phyloP scores from a whole-genome alignment of 2,329 filamentous ascomycete genomes.

The Pseudocercospora crystallina region DNA sequence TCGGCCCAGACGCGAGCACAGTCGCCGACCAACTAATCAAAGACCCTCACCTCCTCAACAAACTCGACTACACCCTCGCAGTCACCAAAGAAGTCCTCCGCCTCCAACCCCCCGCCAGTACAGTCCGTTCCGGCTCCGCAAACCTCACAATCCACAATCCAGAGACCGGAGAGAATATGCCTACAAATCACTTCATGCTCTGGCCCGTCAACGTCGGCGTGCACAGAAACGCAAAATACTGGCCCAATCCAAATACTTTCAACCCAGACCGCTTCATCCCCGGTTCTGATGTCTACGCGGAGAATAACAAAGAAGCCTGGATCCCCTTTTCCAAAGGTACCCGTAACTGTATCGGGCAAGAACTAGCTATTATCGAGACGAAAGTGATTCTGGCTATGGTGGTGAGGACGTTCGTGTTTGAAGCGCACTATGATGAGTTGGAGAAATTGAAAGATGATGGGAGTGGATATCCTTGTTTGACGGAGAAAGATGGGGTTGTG shows the following conservation, averaged over 20 bases:
- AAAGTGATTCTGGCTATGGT: conserved; percentile 53
- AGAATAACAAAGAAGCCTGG: conserved; percentile 48
- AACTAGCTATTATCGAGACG: conserved; percentile 55
- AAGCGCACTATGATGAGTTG: conserved; percentile 39
- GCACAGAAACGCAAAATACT: conserved; percentile 40
- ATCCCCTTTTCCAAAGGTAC: conserved; percentile 57
- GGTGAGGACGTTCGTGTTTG: conserved; percentile 52
- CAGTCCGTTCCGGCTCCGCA: conserved; percentile 35
- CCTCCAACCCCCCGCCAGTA: conserved; percentile 51
- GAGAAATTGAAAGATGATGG: conserved; percentile 37
- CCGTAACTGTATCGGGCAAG: conserved; percentile 59
- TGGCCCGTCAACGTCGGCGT: conserved; percentile 41
- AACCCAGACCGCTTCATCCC: conserved; percentile 51
- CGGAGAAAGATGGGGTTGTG: conserved; percentile 23
- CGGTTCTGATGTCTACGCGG: conserved; percentile 34
- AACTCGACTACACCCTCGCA: conserved; percentile 53
- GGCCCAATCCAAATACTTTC: conserved; percentile 40
- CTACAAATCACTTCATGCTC: conserved; percentile 47
- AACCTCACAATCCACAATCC: conserved; percentile 44
- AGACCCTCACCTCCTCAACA: conserved; percentile 50
- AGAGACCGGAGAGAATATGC: conserved; percentile 44
- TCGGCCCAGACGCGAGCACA: conserved; percentile 42
- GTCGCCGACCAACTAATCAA: conserved; percentile 40
- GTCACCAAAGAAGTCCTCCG: conserved; percentile 56
- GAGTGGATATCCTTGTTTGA: conserved; percentile 33